phyloP scores from a whole-genome alignment of 2,329 filamentous ascomycete genomes.

The Fusarium tanahbumbuense region DNA sequence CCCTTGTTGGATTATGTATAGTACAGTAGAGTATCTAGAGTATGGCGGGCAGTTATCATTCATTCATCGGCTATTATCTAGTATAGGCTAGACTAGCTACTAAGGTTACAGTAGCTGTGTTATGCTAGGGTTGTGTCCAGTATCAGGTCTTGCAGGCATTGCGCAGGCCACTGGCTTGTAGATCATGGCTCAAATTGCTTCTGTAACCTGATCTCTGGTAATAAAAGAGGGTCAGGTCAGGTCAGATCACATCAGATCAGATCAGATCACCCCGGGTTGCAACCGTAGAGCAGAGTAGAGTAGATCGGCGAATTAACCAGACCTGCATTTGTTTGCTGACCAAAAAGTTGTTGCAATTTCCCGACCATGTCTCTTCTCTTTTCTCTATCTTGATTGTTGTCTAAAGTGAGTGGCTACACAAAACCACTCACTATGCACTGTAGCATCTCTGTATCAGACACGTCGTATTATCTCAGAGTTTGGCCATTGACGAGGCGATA shows the following conservation, averaged over 20 bases:
- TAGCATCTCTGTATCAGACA: slow-evolving; percentile 7
- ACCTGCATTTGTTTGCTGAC: neutral
- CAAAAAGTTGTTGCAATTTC: slow-evolving; percentile 13
- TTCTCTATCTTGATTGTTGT: neutral
- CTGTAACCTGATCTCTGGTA: neutral
- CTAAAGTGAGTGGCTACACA: slow-evolving; percentile 12
- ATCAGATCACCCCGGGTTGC: neutral
- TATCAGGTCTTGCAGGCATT: slow-evolving; percentile 8
- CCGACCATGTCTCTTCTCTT: neutral
- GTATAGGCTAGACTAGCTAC: neutral
- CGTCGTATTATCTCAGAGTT: neutral
- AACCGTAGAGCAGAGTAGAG: slow-evolving; percentile 2
- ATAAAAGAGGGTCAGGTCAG: neutral
- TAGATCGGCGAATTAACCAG: slow-evolving; percentile 15
- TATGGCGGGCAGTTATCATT: neutral
- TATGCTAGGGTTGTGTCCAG: neutral
- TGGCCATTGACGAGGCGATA: neutral
- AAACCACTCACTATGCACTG: neutral
- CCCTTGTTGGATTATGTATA: no score
- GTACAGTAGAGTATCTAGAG: neutral
- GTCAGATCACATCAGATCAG: neutral
- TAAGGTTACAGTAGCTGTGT: neutral
- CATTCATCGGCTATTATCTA: neutral
- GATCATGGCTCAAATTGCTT: slow-evolving; percentile 11
- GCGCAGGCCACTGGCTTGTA: slow-evolving; percentile 15